These are phyloP conservation scores for Populus nigra DNA, from an alignment of 345 rosid species.

Conservation along the genomic window DNA sequence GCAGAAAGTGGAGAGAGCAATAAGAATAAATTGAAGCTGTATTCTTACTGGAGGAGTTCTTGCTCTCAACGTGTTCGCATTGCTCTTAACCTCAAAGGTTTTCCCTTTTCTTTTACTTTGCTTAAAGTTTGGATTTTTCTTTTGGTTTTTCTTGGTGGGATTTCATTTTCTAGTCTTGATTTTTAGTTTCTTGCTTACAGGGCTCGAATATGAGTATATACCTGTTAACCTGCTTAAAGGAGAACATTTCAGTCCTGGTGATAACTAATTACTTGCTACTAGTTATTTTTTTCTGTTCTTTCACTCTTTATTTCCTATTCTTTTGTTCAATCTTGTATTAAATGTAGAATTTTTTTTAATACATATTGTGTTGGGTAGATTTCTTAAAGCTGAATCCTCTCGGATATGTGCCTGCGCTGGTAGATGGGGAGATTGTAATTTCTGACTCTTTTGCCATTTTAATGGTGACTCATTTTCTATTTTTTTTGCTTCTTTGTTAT, in stretches of 20 bases:
- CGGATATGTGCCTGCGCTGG: conserved; percentile 69
- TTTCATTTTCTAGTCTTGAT: not conserved
- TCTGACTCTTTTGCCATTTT: conserved; percentile 80
- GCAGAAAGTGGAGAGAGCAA: not conserved
- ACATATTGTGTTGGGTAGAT: conserved; percentile 38
- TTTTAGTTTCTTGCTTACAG: conserved; percentile 30
- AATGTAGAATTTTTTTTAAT: not conserved
- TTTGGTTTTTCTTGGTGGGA: not conserved
- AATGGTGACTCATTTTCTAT: conserved; percentile 30
- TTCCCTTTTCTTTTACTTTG: no score
- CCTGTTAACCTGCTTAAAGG: conserved; percentile 56
- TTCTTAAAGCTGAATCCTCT: conserved; percentile 71
- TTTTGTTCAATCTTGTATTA: not conserved
- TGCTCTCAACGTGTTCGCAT: conserved; percentile 71
- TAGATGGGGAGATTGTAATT: conserved; percentile 64
- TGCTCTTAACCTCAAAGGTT: conserved; percentile 79
- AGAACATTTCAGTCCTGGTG: conserved; percentile 67
- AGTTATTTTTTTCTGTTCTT: not conserved
- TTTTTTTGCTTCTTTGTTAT: not conserved
- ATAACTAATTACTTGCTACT: not conserved
- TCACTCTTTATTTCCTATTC: not conserved
- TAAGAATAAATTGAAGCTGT: conserved; percentile 40
- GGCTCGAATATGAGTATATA: conserved; percentile 60
- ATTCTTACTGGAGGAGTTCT: conserved; percentile 75
- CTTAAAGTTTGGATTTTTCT: not conserved